phyloP scores from a whole-genome alignment of 495 filamentous ascomycete genomes.

The Neurospora tetraspora region DNA sequence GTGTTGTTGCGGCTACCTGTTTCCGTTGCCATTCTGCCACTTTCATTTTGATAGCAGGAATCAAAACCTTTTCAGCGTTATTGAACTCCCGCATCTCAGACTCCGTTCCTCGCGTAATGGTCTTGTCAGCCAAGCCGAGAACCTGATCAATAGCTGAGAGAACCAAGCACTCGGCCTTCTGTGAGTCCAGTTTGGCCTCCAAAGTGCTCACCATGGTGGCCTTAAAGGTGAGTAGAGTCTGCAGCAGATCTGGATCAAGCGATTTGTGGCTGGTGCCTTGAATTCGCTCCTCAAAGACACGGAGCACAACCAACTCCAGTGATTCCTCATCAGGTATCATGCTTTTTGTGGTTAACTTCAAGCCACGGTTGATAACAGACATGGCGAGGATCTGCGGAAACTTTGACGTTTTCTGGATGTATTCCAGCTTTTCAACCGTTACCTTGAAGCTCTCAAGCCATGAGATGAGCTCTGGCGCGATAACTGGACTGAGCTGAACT shows the following conservation, averaged over 20 bases:
- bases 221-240: slow-evolving; percentile 19
- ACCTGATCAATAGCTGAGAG: slow-evolving; percentile 28
- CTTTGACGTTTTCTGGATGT: slow-evolving; percentile 5
- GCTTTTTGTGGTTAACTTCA: slow-evolving; percentile 17
- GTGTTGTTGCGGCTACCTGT: neutral
- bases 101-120: slow-evolving; percentile 16
- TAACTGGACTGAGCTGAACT: slow-evolving; percentile 14
- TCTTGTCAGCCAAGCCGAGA: slow-evolving; percentile 24
- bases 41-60: slow-evolving; percentile 10
- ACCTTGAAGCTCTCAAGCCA: slow-evolving; percentile 21
- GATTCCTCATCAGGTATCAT: slow-evolving; percentile 15
- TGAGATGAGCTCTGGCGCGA: slow-evolving; percentile 18
- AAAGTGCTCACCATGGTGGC: slow-evolving; percentile 15
- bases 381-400: slow-evolving; percentile 18
- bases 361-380: slow-evolving; percentile 24
- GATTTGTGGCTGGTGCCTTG: slow-evolving; percentile 7
- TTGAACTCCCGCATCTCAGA: slow-evolving; percentile 14
- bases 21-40: slow-evolving; percentile 16
- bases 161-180: slow-evolving; percentile 22
- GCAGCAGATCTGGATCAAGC: slow-evolving; percentile 19
- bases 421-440: slow-evolving; percentile 13
- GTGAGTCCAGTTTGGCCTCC: slow-evolving; percentile 13
- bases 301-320: slow-evolving; percentile 20
- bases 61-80: slow-evolving; percentile 21
- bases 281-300: slow-evolving; percentile 15